Evolutionary conservation across 768 basidiomycete genomes (phyloP).

Genomic region (Trametes cinnabarina): DNA sequence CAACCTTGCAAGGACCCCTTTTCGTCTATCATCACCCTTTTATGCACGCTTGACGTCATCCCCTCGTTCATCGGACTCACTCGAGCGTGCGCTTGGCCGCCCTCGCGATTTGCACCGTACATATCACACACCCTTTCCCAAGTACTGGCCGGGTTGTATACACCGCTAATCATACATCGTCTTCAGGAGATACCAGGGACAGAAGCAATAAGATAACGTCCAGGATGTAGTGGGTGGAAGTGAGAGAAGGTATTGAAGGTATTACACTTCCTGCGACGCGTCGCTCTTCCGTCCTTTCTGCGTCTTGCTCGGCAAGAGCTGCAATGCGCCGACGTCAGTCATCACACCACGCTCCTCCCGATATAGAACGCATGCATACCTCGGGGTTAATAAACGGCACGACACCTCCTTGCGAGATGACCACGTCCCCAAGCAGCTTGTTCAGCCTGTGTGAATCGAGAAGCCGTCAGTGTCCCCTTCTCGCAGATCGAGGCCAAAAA

Average conservation of each 20-base stretch:
- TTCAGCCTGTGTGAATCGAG: conserved; percentile 47
- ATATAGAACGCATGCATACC: conserved; percentile 26
- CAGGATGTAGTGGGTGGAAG: not conserved
- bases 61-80: conserved; percentile 3
- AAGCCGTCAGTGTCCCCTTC: not conserved
- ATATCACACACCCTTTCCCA: not conserved
- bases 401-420: conserved; percentile 95
- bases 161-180: conserved; percentile 13
- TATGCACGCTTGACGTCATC: conserved; percentile 16
- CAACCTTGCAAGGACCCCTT: not conserved
- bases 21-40: conserved; percentile 13
- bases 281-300: conserved; percentile 47
- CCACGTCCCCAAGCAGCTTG: conserved; percentile 72
- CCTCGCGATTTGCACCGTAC: not conserved
- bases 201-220: not conserved
- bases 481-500: not conserved
- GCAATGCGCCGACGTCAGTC: not conserved
- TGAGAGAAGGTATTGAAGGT: not conserved
- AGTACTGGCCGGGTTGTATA: not conserved
- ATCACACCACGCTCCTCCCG: not conserved
- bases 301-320: conserved; percentile 47
- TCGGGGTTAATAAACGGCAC: conserved; percentile 77
- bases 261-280: conserved; percentile 14
- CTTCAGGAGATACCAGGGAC: not conserved
- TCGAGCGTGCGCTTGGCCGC: not conserved